Conservation (phyloP, 768 basidiomycete genomes). For the Leucogyrophana mollusca region DNA sequence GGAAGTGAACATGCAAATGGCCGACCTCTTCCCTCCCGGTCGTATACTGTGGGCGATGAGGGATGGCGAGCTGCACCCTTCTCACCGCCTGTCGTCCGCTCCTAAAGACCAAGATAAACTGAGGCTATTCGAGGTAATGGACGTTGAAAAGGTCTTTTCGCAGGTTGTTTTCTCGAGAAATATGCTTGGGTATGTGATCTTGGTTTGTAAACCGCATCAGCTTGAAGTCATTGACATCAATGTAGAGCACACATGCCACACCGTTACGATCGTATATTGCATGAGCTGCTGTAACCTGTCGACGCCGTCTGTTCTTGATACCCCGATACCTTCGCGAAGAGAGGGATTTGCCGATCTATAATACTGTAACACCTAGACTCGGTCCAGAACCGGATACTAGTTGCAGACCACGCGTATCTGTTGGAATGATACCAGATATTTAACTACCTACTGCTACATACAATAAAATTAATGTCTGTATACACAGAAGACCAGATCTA, state of each 20-base stretch:
- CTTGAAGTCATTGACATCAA: background rate
- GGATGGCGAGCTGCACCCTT: conserved; percentile 65
- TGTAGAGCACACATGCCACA: conserved; percentile 74
- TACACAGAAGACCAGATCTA: too few species aligned
- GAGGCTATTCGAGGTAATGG: conserved; percentile 73
- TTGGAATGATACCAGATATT: too few species aligned
- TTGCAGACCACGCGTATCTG: too few species aligned
- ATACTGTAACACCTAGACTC: background rate
- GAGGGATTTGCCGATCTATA: conserved; percentile 1
- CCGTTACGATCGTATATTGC: conserved; percentile 73
- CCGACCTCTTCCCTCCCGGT: conserved; percentile 74
- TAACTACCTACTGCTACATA: too few species aligned
- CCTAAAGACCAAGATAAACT: conserved; percentile 37
- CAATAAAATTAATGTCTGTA: too few species aligned
- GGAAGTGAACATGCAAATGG: conserved; percentile 79
- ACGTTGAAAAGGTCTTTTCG: conserved; percentile 74
- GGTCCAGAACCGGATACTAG: too few species aligned
- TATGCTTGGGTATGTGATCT: conserved; percentile 66
- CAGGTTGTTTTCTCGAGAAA: conserved; percentile 81
- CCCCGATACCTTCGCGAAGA: too few species aligned
- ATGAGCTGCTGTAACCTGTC: conserved; percentile 54
- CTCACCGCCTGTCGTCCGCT: conserved; percentile 37
- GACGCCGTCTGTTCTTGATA: too few species aligned
- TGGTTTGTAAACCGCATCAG: too few species aligned
- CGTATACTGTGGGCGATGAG: conserved; percentile 78